These are phyloP conservation scores for Hymenoscyphus linearis DNA, from an alignment of 2,329 filamentous ascomycete species.

Conservation along the genomic window DNA sequence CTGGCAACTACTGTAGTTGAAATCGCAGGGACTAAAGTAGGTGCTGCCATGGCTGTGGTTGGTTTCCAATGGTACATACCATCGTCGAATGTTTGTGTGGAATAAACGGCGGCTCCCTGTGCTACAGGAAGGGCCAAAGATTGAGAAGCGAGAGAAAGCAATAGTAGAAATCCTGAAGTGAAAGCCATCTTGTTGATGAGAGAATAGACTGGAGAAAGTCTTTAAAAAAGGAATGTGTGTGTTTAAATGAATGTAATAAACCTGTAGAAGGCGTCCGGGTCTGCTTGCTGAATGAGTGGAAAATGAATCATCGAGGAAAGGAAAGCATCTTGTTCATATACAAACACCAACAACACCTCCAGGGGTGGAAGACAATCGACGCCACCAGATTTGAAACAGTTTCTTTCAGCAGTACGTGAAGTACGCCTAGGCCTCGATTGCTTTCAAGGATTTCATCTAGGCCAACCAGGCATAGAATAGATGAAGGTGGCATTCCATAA, in stretches of 20 bases:
- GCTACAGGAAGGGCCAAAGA: constrained; percentile 5
- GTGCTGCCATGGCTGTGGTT: background rate
- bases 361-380: background rate
- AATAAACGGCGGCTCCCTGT: background rate
- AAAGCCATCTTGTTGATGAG: constrained; percentile 4
- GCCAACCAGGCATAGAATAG: background rate
- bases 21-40: background rate
- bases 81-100: background rate
- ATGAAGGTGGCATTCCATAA: background rate
- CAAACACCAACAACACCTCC: background rate
- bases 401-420: background rate
- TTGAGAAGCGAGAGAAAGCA: constrained; percentile 5
- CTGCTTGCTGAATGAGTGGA: background rate
- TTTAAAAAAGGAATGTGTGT: constrained; percentile 2
- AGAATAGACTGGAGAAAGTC: background rate
- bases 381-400: background rate
- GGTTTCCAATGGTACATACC: constrained; percentile 1
- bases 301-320: background rate
- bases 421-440: background rate
- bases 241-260: background rate
- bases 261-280: background rate
- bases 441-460: background rate
- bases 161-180: constrained; percentile 2
- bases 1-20: background rate
- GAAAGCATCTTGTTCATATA: background rate